Conservation (phyloP, 371 early-diverging fungal genomes). For the Mucor circinelloides region DNA sequence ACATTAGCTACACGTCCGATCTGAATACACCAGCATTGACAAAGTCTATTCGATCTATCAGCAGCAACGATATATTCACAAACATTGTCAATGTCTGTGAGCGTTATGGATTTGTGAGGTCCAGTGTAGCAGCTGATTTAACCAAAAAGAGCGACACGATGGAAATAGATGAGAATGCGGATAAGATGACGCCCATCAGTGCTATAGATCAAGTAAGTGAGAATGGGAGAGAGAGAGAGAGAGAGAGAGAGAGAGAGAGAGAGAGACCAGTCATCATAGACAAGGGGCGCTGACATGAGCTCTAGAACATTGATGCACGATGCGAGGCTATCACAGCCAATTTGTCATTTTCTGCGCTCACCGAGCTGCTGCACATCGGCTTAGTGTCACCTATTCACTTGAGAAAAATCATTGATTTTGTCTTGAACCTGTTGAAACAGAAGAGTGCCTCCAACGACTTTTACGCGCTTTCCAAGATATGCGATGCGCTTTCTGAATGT, state of each 20-base stretch:
- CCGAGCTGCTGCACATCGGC: conserved; percentile 43
- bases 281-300: background rate
- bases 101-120: conserved; percentile 34
- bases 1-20: conserved; percentile 30
- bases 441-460: conserved; percentile 31
- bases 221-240: too few relatives aligned
- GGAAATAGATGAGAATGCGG: conserved; percentile 19
- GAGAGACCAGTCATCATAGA: background rate
- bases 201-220: conserved; percentile 24
- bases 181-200: background rate
- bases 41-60: conserved; percentile 33
- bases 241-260: too few relatives aligned
- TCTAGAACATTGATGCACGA: conserved; percentile 41
- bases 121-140: conserved; percentile 25
- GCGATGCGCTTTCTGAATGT: conserved; percentile 36
- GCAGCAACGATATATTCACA: conserved; percentile 38
- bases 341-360: conserved; percentile 20
- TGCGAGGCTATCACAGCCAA: conserved; percentile 26
- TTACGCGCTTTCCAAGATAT: conserved; percentile 32
- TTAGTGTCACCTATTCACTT: conserved; percentile 41
- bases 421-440: conserved; percentile 34
- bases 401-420: conserved; percentile 33
- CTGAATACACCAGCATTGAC: conserved; percentile 30
- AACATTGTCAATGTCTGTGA: conserved; percentile 42
- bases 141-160: conserved; percentile 24